These are phyloP conservation scores for Lodderomyces metapsilosis DNA, from an alignment of 1,139 yeast genomes.

Conservation along the genomic window DNA sequence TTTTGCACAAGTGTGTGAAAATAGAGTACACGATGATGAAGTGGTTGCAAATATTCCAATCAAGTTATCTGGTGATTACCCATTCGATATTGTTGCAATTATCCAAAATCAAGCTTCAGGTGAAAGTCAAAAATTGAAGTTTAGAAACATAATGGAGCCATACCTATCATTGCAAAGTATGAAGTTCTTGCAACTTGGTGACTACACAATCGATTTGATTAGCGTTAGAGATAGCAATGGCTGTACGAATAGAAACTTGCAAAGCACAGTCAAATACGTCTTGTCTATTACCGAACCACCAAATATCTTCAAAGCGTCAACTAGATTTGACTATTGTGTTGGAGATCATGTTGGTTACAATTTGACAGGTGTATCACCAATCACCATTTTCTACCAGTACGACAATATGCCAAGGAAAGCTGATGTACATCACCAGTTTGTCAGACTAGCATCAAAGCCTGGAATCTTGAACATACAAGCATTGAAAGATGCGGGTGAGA, in stretches of 20 bases:
- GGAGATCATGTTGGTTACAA: slow-evolving; percentile 85
- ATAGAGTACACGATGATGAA: slow-evolving; percentile 31
- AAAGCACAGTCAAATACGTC: slow-evolving; percentile 33
- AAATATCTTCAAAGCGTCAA: slow-evolving; percentile 43
- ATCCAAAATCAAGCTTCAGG: slow-evolving; percentile 43
- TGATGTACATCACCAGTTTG: slow-evolving; percentile 51
- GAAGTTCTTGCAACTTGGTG: slow-evolving; percentile 32
- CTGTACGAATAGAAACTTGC: slow-evolving; percentile 51
- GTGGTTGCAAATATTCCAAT: slow-evolving; percentile 51
- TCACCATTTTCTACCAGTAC: slow-evolving; percentile 70
- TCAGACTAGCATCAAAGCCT: slow-evolving; percentile 76
- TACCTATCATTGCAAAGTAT: slow-evolving; percentile 16
- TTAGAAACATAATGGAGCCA: slow-evolving; percentile 19
- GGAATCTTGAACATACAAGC: slow-evolving; percentile 72
- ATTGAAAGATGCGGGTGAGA: slow-evolving; percentile 71
- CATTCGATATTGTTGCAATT: slow-evolving; percentile 56
- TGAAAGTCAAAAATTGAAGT: slow-evolving; percentile 12
- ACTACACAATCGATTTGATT: slow-evolving; percentile 57
- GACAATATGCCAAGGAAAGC: slow-evolving; percentile 62
- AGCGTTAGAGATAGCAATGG: slow-evolving; percentile 69
- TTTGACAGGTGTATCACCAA: slow-evolving; percentile 78
- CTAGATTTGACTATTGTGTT: slow-evolving; percentile 66
- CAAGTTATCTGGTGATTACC: slow-evolving; percentile 57
- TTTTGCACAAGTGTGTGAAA: slow-evolving; percentile 58
- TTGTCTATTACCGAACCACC: slow-evolving; percentile 78